Base-by-base conservation (phyloP, 345 rosid genomes). In the Salix suchowensis region DNA sequence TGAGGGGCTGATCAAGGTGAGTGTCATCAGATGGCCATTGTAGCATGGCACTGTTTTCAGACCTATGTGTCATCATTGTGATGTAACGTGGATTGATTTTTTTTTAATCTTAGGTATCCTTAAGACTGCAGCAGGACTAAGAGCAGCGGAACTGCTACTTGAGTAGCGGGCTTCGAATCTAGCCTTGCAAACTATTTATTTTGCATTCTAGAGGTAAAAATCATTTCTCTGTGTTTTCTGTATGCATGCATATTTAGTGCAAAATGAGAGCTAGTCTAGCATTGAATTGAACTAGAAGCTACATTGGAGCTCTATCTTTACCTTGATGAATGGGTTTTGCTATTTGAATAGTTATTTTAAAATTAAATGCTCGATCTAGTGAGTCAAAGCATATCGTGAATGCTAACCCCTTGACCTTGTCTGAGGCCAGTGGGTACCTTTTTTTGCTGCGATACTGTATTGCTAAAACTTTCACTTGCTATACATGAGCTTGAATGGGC, bases 151-250 rank as follows among this genome's bases (percentile, higher is more conserved):
- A 83, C 87, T 88, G 95, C 97, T 92, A 89, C 91, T 80, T 85
- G 81, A 88, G 93, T 88, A 86, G 94, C 88, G 83, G 88, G 93
- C 91, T 91, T 91, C 90, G 76, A 83, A 85, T 89, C 90, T 92
- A 89, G 89, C 92, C 96, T 88, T 91, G 92, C 90, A 87, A 87
- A 78, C 88, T 86, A 81, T 76, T 84, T 80, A 84, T 76, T 84
- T 87, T 84, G 89, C 92, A 89, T 94, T 92, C 91, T 91, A 88
- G 88, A 90, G 98, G 97, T 92, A 88, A 26, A 28, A 16, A 61
- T 4, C 32, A 16, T 70, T 75, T 69, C 68, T 34, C 28, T 12
- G 30, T 11, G 21, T 54, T 65, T 65, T 58, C 28, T 10, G 14
- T n/a, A n/a, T 21, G 28, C 62, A 55, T 58, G 14, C 62, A 8